Evolutionary conservation across 306 rosid species (phyloP), one percentile per base, ranked within the genome.

Genomic region (Erythrophleum fordii): DNA sequence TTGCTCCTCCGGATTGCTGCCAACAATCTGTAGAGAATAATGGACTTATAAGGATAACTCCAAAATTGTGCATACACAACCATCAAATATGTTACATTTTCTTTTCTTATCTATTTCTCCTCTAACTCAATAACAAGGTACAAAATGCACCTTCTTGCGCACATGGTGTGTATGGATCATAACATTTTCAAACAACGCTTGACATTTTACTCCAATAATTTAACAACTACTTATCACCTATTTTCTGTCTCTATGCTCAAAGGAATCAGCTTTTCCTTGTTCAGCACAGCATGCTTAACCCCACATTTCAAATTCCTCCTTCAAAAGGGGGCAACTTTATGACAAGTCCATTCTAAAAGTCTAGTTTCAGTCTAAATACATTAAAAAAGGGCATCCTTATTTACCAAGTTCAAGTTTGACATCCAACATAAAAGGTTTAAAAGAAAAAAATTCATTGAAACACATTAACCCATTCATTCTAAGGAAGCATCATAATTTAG

Each of bases 1-100:
- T 83, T 95, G 99, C 78, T 95, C 99, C 78, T 95, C 99, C 20
- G 98, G 22, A 80, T 86, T 89, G 85, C 88, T 70, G 72, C 94
- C 97, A 55, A 75, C 81, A 46, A 95, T 95, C 99, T 95, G 89
- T 73, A 85, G 81, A 89, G 73, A 68, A 72, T 72, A 81, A 55
- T 31, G 66, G 25, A 72, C 46, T 35, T 8, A 23, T 77, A 55
- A 84, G 73, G 44, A 26, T 3, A 29, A 58, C 9, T 37, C 72
- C 41, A 69, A 73, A 7, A 67, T 22, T 45, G 12, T 6, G 44
- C 26, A 34, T 8, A 34, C 56, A 39, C 48, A 71, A 68, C 31
- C 14, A 67, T 35, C 52, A 56, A 59, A 59, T 5, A 5, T 53
- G 37, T 2, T 25, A 51, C 10, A 41, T 22, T 64, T 46, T 25